Conservation (phyloP, 352 stramenopile genomes). For the Globisporangium irregulare region DNA sequence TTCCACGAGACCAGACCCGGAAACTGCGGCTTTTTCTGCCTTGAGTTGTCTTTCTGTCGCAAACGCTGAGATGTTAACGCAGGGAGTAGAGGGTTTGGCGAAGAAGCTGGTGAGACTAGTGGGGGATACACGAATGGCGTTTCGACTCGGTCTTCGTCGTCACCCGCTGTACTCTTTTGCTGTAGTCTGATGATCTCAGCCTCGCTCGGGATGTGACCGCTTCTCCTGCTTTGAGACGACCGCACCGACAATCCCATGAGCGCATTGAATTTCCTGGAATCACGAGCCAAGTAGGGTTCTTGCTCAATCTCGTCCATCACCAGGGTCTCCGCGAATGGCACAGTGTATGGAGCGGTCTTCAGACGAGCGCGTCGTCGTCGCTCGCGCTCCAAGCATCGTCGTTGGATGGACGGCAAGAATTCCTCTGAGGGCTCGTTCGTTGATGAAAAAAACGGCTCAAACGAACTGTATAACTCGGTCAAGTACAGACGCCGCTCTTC, state of each 20-base stretch:
- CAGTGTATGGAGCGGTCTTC: constrained; percentile 28
- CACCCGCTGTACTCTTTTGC: constrained; percentile 21
- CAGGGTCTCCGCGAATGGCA: constrained; percentile 37
- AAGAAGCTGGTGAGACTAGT: neutral
- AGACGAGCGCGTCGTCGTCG: constrained; percentile 4
- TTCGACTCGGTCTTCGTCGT: constrained; percentile 28
- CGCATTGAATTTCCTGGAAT: constrained; percentile 53
- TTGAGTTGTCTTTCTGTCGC: constrained; percentile 19
- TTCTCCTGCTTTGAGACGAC: constrained; percentile 27
- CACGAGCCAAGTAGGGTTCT: constrained; percentile 46
- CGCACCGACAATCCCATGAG: constrained; percentile 46
- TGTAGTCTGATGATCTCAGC: constrained; percentile 35
- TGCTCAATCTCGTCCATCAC: constrained; percentile 42
- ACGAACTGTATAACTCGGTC: constrained; percentile 52
- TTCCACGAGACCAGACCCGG: constrained; percentile 13
- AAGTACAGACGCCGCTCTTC: constrained; percentile 29
- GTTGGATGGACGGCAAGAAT: constrained; percentile 48
- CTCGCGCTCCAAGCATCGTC: constrained; percentile 28
- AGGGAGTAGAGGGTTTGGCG: constrained; percentile 1
- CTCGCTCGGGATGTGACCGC: constrained; percentile 36
- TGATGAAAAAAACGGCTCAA: constrained; percentile 48
- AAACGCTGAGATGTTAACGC: constrained; percentile 12
- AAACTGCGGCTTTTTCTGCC: constrained; percentile 6
- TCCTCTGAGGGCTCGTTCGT: constrained; percentile 40
- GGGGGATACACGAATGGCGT: neutral